Base-by-base conservation (phyloP, 2,329 filamentous ascomycete species). In the Parafenestella ontariensis region DNA sequence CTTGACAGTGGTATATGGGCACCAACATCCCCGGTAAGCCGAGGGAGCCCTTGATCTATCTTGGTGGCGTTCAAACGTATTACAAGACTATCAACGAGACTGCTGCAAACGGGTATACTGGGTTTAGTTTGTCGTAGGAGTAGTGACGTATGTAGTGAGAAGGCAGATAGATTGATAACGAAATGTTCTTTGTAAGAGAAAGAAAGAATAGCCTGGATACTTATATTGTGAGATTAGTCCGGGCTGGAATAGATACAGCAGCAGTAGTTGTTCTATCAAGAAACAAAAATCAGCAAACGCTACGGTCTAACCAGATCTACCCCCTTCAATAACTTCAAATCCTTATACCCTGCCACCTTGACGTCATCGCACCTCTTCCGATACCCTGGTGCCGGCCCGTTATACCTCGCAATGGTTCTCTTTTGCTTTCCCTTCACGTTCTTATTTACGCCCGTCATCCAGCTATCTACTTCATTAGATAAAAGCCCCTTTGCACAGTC, bases 371-470 rank as follows among this genome's bases (percentile, higher is more conserved):
- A 69, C 40, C 62, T 61, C 62, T 66, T 72, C 46, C 80, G 66
- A 58, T 78, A 84, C 1, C 76, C 80, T 0, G 75, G 72, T 0
- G 77, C 80, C 4, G 76, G 72, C 0, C 81, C 81, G 26, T 75
- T 75, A 52, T 83, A 84, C 41, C 81, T 69, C 3, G 77, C 77
- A 58, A 84, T 74, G 8, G 71, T 78, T 41, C 81, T 71, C 55
- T 76, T 77, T 59, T 78, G 73, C 70, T 61, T 61, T 8, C 60
- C 61, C 15, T 73, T 70, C 29, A 84, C 61, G 52, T 84, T 83
- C 58, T 75, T 81, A 58, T 84, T 84, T 1, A 84, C 79, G 0
- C 82, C 82, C 1, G 81, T 84, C 81, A 84, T 83, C 82, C 82
- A 85, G 1, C 76, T 79, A 55, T 84, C 81, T 0, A 83, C 78